phyloP scores from a whole-genome alignment of 139 green algal species.

The Auxenochlorella protothecoides region DNA sequence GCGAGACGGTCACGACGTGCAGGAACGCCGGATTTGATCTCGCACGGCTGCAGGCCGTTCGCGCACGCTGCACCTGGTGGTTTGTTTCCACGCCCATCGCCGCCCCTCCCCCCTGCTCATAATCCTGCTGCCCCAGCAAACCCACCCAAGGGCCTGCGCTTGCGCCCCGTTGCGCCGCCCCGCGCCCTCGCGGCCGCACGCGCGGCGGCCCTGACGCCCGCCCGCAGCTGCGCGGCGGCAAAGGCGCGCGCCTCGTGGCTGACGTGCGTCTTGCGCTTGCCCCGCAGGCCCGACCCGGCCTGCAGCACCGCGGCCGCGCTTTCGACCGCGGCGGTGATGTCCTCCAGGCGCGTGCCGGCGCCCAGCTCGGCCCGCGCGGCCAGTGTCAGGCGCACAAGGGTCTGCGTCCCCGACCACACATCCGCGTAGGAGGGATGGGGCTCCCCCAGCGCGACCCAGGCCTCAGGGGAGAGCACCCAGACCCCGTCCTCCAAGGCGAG shows the following conservation, averaged over 20 bases:
- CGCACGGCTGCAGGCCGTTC: background rate
- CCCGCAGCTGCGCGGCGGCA: background rate
- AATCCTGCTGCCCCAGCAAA: too few relatives aligned
- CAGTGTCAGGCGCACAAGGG: background rate
- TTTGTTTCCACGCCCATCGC: too few relatives aligned
- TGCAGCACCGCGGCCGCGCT: background rate
- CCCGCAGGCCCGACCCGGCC: background rate
- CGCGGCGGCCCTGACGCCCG: background rate
- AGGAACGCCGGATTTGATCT: background rate
- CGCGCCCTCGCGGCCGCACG: background rate
- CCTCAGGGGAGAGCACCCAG: slow-evolving; percentile 13
- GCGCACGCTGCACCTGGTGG: too few relatives aligned
- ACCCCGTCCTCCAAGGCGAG: background rate
- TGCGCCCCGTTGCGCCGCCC: too few relatives aligned
- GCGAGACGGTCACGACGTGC: background rate
- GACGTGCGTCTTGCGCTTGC: background rate
- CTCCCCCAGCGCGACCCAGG: slow-evolving; percentile 15
- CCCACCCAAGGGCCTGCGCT: too few relatives aligned
- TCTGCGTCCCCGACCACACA: background rate
- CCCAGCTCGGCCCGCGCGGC: background rate
- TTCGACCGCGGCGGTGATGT: too few relatives aligned
- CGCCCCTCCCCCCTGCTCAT: too few relatives aligned
- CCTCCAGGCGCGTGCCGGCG: too few relatives aligned
- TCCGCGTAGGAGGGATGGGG: slow-evolving; percentile 4
- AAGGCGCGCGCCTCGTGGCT: background rate